Conservation (phyloP, 495 filamentous ascomycete species). For the Neurospora tetraspora region DNA sequence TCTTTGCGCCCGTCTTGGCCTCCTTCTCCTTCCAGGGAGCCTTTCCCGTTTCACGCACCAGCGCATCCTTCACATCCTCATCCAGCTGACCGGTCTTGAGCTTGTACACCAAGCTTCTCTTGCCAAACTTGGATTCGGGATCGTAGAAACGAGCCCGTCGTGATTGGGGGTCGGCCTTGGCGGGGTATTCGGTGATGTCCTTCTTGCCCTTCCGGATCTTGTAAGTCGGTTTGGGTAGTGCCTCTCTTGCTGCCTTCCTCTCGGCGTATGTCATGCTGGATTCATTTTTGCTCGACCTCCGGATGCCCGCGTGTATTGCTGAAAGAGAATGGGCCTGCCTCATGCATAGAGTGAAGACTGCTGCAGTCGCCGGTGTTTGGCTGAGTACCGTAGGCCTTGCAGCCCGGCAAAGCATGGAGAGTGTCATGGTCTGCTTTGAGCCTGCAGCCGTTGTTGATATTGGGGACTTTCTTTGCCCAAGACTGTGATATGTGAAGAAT, state of each 20-base stretch:
- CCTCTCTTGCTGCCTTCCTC: slow-evolving; percentile 13
- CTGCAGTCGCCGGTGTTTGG: background rate
- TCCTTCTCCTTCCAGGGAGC: background rate
- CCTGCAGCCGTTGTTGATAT: background rate
- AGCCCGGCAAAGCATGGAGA: slow-evolving; percentile 14
- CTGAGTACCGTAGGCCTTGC: slow-evolving; percentile 4
- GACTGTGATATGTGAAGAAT: background rate
- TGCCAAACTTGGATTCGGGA: slow-evolving; percentile 28
- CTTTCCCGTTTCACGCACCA: background rate
- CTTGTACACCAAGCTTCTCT: slow-evolving; percentile 37
- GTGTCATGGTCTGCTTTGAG: slow-evolving; percentile 8
- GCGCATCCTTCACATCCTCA: slow-evolving; percentile 9
- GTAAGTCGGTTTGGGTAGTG: slow-evolving; percentile 15
- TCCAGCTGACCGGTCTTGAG: slow-evolving; percentile 20
- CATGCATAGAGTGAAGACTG: slow-evolving; percentile 1
- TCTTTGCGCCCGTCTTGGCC: background rate
- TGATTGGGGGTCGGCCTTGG: slow-evolving; percentile 22
- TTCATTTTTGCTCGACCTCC: slow-evolving; percentile 7
- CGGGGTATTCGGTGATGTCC: slow-evolving; percentile 26
- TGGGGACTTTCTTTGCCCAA: background rate
- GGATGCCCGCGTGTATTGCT: slow-evolving; percentile 20
- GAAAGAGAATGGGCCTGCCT: slow-evolving; percentile 17
- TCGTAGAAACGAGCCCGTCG: slow-evolving; percentile 35
- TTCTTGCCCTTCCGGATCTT: slow-evolving; percentile 38
- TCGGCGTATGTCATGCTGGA: slow-evolving; percentile 17